Conservation (phyloP, 495 filamentous ascomycete species). For the Clavariopsis aquatica region DNA sequence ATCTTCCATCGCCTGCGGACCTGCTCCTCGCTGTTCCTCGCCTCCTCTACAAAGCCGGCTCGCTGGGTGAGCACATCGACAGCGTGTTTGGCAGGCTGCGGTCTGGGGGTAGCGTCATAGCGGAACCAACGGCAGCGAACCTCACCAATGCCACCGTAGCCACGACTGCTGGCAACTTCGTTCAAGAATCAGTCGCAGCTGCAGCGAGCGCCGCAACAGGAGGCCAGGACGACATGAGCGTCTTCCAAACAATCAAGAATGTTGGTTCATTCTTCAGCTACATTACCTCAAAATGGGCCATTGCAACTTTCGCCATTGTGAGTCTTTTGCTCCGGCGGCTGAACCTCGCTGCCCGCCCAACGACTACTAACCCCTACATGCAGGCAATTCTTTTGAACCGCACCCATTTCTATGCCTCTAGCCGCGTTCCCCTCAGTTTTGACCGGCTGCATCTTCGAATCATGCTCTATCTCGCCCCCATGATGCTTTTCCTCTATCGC, state of each 20-base stretch:
- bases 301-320: slow-evolving; percentile 79
- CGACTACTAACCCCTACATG: slow-evolving; percentile 29
- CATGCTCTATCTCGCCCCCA: slow-evolving; percentile 69
- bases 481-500: slow-evolving; percentile 72
- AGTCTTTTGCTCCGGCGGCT: too few relatives aligned
- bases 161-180: slow-evolving; percentile 37
- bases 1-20: slow-evolving; percentile 47
- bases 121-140: slow-evolving; percentile 53
- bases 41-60: slow-evolving; percentile 63
- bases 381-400: slow-evolving; percentile 85
- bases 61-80: slow-evolving; percentile 62
- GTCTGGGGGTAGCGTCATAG: slow-evolving; percentile 61
- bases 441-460: slow-evolving; percentile 68
- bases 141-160: slow-evolving; percentile 42
- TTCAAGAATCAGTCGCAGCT: slow-evolving; percentile 45
- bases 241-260: slow-evolving; percentile 52
- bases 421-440: slow-evolving; percentile 71
- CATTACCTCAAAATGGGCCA: slow-evolving; percentile 89
- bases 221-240: slow-evolving; percentile 31
- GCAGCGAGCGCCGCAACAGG: slow-evolving; percentile 34
- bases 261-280: slow-evolving; percentile 90
- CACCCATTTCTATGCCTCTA: slow-evolving; percentile 89
- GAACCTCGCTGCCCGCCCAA: too few relatives aligned
- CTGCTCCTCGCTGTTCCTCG: slow-evolving; percentile 62
- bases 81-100: slow-evolving; percentile 51